Conservation (phyloP, 202 grass and related monocot genomes). For the Cymbopogon flexuosus region DNA sequence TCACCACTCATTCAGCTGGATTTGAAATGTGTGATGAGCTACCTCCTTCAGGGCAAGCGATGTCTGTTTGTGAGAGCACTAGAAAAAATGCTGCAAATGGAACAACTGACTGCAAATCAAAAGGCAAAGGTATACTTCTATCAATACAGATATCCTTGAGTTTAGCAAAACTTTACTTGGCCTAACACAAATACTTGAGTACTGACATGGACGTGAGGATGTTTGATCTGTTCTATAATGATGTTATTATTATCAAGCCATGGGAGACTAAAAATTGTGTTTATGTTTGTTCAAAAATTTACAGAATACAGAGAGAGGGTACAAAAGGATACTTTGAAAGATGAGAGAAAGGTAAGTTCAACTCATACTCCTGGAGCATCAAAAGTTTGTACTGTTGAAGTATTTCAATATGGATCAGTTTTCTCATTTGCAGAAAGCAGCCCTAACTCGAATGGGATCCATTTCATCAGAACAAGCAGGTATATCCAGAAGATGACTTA, state of each 20-base stretch:
- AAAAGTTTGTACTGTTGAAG: background rate
- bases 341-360: constrained; percentile 48
- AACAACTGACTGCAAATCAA: constrained; percentile 44
- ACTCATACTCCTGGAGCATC: background rate
- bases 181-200: background rate
- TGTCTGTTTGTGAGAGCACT: constrained; percentile 53
- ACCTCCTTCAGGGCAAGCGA: constrained; percentile 35
- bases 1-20: constrained; percentile 41
- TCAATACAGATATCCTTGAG: background rate
- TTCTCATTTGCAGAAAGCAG: constrained; percentile 45
- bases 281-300: constrained; percentile 16
- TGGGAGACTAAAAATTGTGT: constrained; percentile 25
- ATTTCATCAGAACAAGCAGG: constrained; percentile 59
- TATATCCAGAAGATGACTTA: constrained; percentile 3
- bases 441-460: constrained; percentile 46
- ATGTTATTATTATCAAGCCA: background rate
- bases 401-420: constrained; percentile 17
- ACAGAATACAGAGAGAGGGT: constrained; percentile 50
- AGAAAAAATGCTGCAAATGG: constrained; percentile 43
- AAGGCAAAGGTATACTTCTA: constrained; percentile 44
- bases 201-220: background rate
- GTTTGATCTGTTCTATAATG: background rate
- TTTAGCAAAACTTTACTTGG: background rate
- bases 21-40: constrained; percentile 59
- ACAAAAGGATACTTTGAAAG: constrained; percentile 46